Evolutionary conservation across 1,139 yeast genomes (phyloP), one percentile per base, ranked within the genome.

Genomic region (Zygosaccharomyces pseudobailii): DNA sequence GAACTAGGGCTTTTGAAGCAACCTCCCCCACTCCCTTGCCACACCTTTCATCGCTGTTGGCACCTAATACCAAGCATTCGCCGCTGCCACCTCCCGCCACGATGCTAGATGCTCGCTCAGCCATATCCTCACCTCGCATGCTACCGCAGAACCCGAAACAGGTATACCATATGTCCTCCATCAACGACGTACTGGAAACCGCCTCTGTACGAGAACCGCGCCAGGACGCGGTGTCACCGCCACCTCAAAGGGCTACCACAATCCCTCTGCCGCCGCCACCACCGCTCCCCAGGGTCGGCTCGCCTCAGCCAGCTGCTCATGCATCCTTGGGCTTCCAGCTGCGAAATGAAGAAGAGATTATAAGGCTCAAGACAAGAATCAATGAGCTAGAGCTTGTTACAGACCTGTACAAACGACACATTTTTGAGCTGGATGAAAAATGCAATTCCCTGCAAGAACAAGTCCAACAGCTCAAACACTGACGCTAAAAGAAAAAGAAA

Each of bases 331-430:
- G 44, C 5, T 39, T 45, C 22, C 36, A 45, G n/a, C 46, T 62
- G 32, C 58, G 51, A 48, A 60, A 57, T 52, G 63, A 63, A 37
- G 78, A 74, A 54, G 82, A 77, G 53, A 70, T 75, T 13, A 78
- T 80, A 22, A 71, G 75, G 35, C 70, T 88, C 52, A 79, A 80
- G 54, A 87, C 95, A 0, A 73, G 95, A 48, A 87, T 89, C 27
- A 81, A 88, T 13, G 97, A 90, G 63, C 74, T 90, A 51, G 97
- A 92, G 65, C 74, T 90, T 42, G 96, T 90, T 37, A 88, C 89
- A 61, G 97, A 90, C 62, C 73, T 90, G 53, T 87, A 87, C 71
- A 78, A 87, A 56, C 79, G 94, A 5, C 78, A 95, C 57, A 86
- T 90, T 42, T 73, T 78, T 67, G 96, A 89, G 62, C 73, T 90